Base-by-base conservation (phyloP, 2,329 filamentous ascomycete species). In the Alternaria dauci region DNA sequence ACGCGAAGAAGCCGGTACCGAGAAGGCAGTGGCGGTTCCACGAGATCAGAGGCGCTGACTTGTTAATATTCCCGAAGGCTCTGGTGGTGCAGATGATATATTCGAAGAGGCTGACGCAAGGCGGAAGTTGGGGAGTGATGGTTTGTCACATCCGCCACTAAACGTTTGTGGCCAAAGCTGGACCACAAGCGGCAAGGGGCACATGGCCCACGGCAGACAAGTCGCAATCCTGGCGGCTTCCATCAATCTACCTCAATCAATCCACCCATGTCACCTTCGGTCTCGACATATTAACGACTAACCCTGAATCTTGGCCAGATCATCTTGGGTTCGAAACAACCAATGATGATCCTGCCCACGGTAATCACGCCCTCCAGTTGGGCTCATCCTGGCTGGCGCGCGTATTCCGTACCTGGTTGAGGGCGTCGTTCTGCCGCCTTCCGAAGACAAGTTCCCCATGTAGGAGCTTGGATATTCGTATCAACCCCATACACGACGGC, bases 171-270 rank as follows among this genome's bases (percentile, higher is more conserved):
- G 70, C 71, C 71, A 67, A 59, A 61, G n/a, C 32, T 50, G 20
- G 30, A 25, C 32, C 57, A 41, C 26, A 25, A 66, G 41, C 20
- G 8, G 66, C 16, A 63, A 72, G 64, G 20, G 39, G 23, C 44
- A 16, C n/a, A 47, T 18, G 58, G 54, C 46, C 42, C 26, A 63
- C 72, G 73, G 73, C 71, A 69, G 61, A 63, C n/a, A 28, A 66
- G 51, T 54, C 57, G 70, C 69, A 65, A 66, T 71, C 69, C 62
- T 71, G 65, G 69, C 73, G 65, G 69, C 73, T 70, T 71, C 65
- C 68, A 67, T 70, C 70, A 69, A 78, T 78, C 59, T 77, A 78
- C 61, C 66, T 77, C 74, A 78, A 78, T 76, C 72, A 76, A 71
- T 38, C 12, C 34, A 48, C 52, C 69, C 68, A 59, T 59, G 61